Evolutionary conservation across 352 stramenopile genomes (phyloP), one percentile per base, ranked within the genome.

Genomic region (Phytophthora citrophthora): DNA sequence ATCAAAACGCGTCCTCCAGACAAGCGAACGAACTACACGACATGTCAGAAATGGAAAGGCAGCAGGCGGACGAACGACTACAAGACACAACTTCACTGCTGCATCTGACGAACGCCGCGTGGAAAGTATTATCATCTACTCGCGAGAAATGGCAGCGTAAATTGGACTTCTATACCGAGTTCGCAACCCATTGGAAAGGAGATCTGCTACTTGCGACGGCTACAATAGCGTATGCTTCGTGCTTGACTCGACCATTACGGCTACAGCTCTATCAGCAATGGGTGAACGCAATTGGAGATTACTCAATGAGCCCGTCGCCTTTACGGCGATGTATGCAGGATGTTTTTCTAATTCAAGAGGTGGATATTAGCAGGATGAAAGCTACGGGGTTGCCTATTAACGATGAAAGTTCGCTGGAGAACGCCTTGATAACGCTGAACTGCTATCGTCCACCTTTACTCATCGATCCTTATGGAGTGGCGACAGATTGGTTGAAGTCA

Each of bases 171-270:
- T 88, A 79, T 55, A 73, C 57, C 0, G 57, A 81, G 47, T 80
- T 87, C 47, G 57, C 57, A 0, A 56, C 63, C 0, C 62, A 89
- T 20, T 81, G 74, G 57, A 72, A 80, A 50, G 86, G 78, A 3
- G 83, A 94, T 15, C 58, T 92, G 20, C 67, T 93, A n/a, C 49
- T 94, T 5, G 75, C 70, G 2, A 91, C 86, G 20, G 80, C 80
- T 0, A 53, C 68, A 0, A 53, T 89, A 9, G 70, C 64, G 0
- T 94, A 94, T 39, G 67, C 74, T 5, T 75, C 77, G 6, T 70
- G 56, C 5, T 10, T 77, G 3, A 76, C 63, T 2, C 64, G 72
- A 2, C 11, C 13, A 0, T 44, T 63, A n/a, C 64, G 89, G 4
- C 60, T 79, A 0, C 12, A 39, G 6, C 41, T 77, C 10, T 29